Base-by-base conservation (phyloP, 2,329 filamentous ascomycete species). In the Xylaria sp. region DNA sequence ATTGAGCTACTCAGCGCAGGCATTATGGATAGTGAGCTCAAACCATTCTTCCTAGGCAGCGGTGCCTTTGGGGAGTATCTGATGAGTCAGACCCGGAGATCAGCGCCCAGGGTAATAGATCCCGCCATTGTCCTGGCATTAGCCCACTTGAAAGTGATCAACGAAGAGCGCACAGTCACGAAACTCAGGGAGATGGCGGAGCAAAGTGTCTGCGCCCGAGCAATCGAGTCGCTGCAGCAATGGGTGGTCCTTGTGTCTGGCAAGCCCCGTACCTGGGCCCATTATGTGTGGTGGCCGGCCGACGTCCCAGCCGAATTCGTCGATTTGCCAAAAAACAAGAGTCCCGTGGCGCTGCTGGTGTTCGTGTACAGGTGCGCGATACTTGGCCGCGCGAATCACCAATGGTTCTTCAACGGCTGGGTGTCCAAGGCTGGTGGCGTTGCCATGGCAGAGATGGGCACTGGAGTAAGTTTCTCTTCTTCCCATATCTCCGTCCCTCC, bases 361-460 rank as follows among this genome's bases (percentile, higher is more conserved):
- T 48, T 48, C 44, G 44, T 48, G 44, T 48, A 48, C 18, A 23
- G 44, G 44, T 48, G 18, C 44, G 44, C 44, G 6, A n/a, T 48
- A 48, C 18, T 48, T n/a, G 44, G n/a, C 44, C 44, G 44, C 18
- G 44, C 44, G 44, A 48, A 48, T 48, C 44, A 48, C 8, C 44
- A 20, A 20, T 48, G 44, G 44, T 48, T 48, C 6, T 48, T 48
- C n/a, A 48, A 48, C 18, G 44, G 44, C 44, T 48, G 44, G 44
- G 44, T 20, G 10, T 48, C 44, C 6, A 48, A 48, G 44, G 44
- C 44, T 20, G 44, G 44, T 48, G 44, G 44, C 18, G 44, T 48
- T 48, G 44, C 44, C 44, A 48, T 48, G 44, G 44, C 44, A 48
- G 44, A 48, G 44, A 48, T 48, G 44, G 44, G 44, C 18, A n/a